Evolutionary conservation across 2,329 filamentous ascomycete genomes (phyloP).

Genomic region (Apiospora aurea): DNA sequence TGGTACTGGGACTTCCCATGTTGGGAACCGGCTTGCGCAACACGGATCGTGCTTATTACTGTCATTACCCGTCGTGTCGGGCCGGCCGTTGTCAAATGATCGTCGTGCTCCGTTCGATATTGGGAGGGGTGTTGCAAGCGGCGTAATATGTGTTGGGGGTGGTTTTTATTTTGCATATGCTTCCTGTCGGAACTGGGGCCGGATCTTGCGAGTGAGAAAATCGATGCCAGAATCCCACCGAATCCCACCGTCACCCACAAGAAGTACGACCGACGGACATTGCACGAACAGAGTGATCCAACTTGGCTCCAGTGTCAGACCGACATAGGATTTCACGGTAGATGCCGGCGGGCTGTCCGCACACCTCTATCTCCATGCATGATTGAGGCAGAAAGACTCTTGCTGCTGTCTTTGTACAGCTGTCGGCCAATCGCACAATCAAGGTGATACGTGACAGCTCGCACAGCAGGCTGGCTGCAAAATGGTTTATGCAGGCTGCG

Average conservation of each 20-base stretch:
- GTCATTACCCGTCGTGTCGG: conserved; percentile 22
- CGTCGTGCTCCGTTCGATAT: conserved; percentile 13
- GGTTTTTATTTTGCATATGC: conserved; percentile 1
- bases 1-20: conserved; percentile 7
- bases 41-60: conserved; percentile 21
- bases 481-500: conserved; percentile 21
- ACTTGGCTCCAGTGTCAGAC: background rate
- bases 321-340: background rate
- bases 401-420: conserved; percentile 13
- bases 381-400: background rate
- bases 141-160: background rate
- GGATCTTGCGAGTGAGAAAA: background rate
- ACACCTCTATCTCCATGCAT: background rate
- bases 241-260: conserved; percentile 13
- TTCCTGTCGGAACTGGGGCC: background rate
- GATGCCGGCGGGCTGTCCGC: background rate
- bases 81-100: conserved; percentile 22
- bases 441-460: conserved; percentile 25
- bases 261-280: conserved; percentile 5
- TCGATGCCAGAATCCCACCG: background rate
- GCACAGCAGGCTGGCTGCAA: conserved; percentile 11
- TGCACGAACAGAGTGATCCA: background rate
- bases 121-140: background rate
- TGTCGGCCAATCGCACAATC: conserved; percentile 22
- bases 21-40: conserved; percentile 18